phyloP scores from a whole-genome alignment of 495 filamentous ascomycete genomes.

The Penicillium pancosmium region DNA sequence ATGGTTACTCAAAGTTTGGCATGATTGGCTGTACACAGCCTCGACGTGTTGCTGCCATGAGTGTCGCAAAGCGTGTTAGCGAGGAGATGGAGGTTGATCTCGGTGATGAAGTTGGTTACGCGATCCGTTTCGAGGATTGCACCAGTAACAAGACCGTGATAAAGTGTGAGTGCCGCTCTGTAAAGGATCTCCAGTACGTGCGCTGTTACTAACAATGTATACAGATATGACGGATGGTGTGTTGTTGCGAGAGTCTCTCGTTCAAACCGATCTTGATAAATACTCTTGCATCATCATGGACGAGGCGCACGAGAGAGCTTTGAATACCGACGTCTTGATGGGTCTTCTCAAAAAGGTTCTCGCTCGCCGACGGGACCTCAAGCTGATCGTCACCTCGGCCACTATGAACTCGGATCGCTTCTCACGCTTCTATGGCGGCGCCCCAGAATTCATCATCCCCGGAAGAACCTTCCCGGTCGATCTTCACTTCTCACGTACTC shows the following conservation, averaged over 20 bases:
- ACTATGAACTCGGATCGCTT: slow-evolving; percentile 99
- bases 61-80: slow-evolving; percentile 95
- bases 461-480: slow-evolving; percentile 98
- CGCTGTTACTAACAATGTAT: slow-evolving; percentile 23
- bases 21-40: slow-evolving; percentile 97
- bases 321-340: slow-evolving; percentile 98
- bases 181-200: not conserved
- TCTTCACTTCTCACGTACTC: slow-evolving; percentile 91
- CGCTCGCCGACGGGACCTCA: slow-evolving; percentile 84
- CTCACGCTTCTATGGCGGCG: slow-evolving; percentile 95
- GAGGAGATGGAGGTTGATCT: slow-evolving; percentile 99
- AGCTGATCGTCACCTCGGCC: slow-evolving; percentile 96
- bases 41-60: slow-evolving; percentile 96
- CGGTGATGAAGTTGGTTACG: slow-evolving; percentile 88
- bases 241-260: slow-evolving; percentile 87
- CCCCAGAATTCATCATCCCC: slow-evolving; percentile 95
- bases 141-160: slow-evolving; percentile 92
- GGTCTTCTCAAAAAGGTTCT: slow-evolving; percentile 97
- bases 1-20: slow-evolving; percentile 82
- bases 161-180: slow-evolving; percentile 62
- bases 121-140: slow-evolving; percentile 98
- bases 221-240: slow-evolving; percentile 97
- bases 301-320: slow-evolving; percentile 94
- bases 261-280: slow-evolving; percentile 88
- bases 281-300: slow-evolving; percentile 99